Percentiles rank a stretch among this genome's conserved stretches.
Conservation (phyloP, 1,284 basidiomycete genomes). For the Naganishia liquefaciens region DNA sequence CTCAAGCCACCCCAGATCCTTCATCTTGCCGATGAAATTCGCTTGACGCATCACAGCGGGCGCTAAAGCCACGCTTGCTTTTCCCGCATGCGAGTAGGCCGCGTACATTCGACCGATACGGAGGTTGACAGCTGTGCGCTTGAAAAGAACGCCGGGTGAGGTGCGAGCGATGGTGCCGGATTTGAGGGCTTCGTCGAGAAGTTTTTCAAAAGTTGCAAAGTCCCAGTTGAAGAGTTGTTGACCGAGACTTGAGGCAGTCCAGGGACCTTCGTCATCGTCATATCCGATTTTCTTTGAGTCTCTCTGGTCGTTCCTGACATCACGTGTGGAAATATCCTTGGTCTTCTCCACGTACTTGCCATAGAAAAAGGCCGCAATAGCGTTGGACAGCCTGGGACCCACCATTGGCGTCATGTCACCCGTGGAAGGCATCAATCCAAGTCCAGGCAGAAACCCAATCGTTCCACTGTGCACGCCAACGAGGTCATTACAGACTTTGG, state of each 20-base stretch:
- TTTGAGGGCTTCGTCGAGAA: neutral
- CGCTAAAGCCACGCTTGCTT: slow-evolving; percentile 40
- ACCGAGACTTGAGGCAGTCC: neutral
- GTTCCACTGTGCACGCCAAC: slow-evolving; percentile 61
- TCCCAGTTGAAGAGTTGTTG: neutral
- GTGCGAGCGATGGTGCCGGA: slow-evolving; percentile 9
- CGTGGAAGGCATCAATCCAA: slow-evolving; percentile 22
- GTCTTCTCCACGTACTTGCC: no score
- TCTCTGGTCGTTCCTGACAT: no score
- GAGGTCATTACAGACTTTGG: slow-evolving; percentile 66
- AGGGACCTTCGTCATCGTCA: neutral
- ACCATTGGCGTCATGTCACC: slow-evolving; percentile 13
- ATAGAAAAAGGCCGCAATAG: neutral
- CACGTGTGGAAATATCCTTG: no score
- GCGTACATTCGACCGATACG: slow-evolving; percentile 28
- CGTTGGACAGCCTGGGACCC: neutral
- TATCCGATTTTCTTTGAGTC: neutral
- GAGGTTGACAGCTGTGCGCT: slow-evolving; percentile 1
- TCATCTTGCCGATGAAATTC: slow-evolving; percentile 39
- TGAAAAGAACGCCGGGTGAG: slow-evolving; percentile 2
- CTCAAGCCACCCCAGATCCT: slow-evolving; percentile 41
- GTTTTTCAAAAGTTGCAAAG: neutral
- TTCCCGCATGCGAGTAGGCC: slow-evolving; percentile 35
- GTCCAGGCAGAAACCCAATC: slow-evolving; percentile 22
- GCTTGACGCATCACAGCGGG: slow-evolving; percentile 43